Evolutionary conservation across 2,329 filamentous ascomycete genomes (phyloP).

Genomic region (Tetracladium maxilliforme): DNA sequence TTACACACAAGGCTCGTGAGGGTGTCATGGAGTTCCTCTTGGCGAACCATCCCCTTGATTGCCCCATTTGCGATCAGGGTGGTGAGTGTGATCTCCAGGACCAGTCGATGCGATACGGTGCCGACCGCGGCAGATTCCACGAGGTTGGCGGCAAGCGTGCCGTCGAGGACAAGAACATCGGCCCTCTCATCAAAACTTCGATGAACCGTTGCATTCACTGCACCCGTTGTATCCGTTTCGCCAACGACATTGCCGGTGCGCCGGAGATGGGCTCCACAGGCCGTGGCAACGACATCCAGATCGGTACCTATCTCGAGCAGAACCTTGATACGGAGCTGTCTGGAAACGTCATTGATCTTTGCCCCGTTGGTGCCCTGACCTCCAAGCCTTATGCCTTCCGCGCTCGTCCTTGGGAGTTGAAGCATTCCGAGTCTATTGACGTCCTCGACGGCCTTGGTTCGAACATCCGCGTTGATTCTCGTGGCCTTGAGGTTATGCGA

Average conservation of each 20-base stretch:
- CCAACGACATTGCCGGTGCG: constrained; percentile 92
- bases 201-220: constrained; percentile 99
- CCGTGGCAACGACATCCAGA: constrained; percentile 93
- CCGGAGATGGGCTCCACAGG: constrained; percentile 89
- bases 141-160: constrained; percentile 92
- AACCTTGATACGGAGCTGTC: constrained; percentile 91
- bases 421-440: constrained; percentile 91
- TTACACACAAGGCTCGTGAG: constrained; percentile 94
- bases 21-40: constrained; percentile 98
- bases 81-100: constrained; percentile 98
- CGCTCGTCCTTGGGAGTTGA: constrained; percentile 90
- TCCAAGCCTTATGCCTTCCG: constrained; percentile 98
- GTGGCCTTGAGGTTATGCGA: constrained; percentile 93
- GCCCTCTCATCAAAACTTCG: constrained; percentile 93
- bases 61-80: constrained; percentile 96
- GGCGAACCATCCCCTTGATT: constrained; percentile 91
- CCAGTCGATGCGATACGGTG: constrained; percentile 97
- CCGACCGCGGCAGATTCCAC: constrained; percentile 91
- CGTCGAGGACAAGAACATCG: constrained; percentile 98
- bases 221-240: constrained; percentile 93
- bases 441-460: constrained; percentile 87
- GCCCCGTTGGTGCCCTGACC: constrained; percentile 89
- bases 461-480: constrained; percentile 84
- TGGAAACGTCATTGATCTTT: constrained; percentile 94
- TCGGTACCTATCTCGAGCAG: constrained; percentile 92